Percentiles rank a stretch among this genome's conserved stretches.
These are phyloP conservation scores for Candida michaelii DNA, from an alignment of 805 yeast species.

Conservation along the genomic window DNA sequence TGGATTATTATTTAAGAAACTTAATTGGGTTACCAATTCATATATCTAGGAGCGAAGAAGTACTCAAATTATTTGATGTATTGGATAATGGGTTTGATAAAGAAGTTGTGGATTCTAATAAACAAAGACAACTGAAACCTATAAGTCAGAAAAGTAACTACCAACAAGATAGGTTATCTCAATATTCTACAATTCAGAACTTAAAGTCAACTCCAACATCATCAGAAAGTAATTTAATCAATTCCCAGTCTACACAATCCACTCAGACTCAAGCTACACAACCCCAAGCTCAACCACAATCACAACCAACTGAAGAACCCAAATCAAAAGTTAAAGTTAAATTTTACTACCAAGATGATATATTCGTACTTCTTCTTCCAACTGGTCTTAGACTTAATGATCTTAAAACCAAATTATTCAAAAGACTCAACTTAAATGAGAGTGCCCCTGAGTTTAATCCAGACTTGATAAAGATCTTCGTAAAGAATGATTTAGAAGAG, in stretches of 20 bases:
- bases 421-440: slow-evolving; percentile 41
- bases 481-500: slow-evolving; percentile 45
- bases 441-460: slow-evolving; percentile 15
- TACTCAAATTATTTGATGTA: slow-evolving; percentile 68
- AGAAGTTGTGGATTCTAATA: slow-evolving; percentile 32
- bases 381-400: slow-evolving; percentile 48
- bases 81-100: slow-evolving; percentile 60
- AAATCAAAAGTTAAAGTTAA: slow-evolving; percentile 57
- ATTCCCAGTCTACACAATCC: slow-evolving; percentile 2
- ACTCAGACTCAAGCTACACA: slow-evolving; percentile 11
- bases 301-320: background rate
- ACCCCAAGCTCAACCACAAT: slow-evolving; percentile 19
- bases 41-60: slow-evolving; percentile 68
- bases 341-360: slow-evolving; percentile 77
- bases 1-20: slow-evolving; percentile 51
- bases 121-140: slow-evolving; percentile 32
- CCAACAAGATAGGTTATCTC: slow-evolving; percentile 53
- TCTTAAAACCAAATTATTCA: slow-evolving; percentile 49
- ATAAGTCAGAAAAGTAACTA: slow-evolving; percentile 41
- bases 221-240: slow-evolving; percentile 19
- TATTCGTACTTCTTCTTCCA: slow-evolving; percentile 66
- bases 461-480: slow-evolving; percentile 32
- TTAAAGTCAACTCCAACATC: slow-evolving; percentile 28
- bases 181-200: slow-evolving; percentile 40
- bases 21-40: slow-evolving; percentile 74